Evolutionary conservation across 2,329 filamentous ascomycete genomes (phyloP), one percentile per base, ranked within the genome.

Genomic region (Calonectria honghensis): DNA sequence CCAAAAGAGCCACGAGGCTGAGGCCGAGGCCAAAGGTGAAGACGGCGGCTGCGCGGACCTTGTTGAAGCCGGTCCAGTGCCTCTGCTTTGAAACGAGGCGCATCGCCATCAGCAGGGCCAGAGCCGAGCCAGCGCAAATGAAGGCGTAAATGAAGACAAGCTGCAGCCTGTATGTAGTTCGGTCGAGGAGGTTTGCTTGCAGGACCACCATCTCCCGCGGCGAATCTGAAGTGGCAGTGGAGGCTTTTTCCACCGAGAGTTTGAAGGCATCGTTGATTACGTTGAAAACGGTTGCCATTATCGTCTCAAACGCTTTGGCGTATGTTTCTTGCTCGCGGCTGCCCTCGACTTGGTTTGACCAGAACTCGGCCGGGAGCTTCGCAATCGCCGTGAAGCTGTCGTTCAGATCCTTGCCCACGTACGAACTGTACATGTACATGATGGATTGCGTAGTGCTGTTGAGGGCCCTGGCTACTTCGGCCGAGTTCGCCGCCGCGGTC

Each of bases 101-200:
- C 65, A 73, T 63, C 4, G 54, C 18, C 70, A 73, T 73, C 24
- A 73, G 54, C 29, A 73, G 64, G 6, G 59, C 57, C 31, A 73
- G 65, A 18, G 61, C 65, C 27, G 61, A 10, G 35, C 72, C 68
- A 18, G 68, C 67, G 24, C 35, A 48, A 4, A 71, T 7, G 31
- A 71, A 74, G 9, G 66, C 39, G 24, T 74, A 74, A 3, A 52
- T 20, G 32, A 66, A 71, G 3, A 74, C 54, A 14, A 71, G 67
- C n/a, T 48, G 31, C 31, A 71, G 31, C 35, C 72, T 20, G 16
- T 51, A 29, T 1, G 39, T 7, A 7, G 72, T 71, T 39, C 24
- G 11, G 2, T 37, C 37, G n/a, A 31, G 24, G 11, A 59, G 37
- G 24, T 66, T 20, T 6, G n/a, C 4, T 16, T 65, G 35, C 24